Evolutionary conservation across 164 flowering plant species (phyloP), one percentile per base, ranked within the genome.

Genomic region (Tetrastigma voinierianum): DNA sequence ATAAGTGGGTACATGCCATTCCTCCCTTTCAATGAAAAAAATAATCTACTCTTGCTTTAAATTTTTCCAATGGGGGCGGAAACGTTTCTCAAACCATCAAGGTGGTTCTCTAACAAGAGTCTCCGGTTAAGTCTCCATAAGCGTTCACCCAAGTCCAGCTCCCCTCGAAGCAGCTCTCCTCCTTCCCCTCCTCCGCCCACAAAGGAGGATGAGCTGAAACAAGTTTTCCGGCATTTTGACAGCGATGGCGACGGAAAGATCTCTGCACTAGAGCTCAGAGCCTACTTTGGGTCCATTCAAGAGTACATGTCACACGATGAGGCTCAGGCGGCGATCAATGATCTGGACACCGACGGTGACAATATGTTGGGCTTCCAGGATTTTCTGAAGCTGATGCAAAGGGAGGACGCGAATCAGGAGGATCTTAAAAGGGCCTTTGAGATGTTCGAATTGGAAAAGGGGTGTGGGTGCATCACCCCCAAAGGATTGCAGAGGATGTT

Each of bases 391-490:
- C 25, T 88, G 68, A 78, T 92, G 89, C 67, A 57, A 23, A 60
- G 49, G 7, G 75, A 71, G 0, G 67, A 52, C 10, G 78, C 49
- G 1, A 77, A 32, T 1, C 80, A 77, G 1, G 85, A 84, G 1
- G 90, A 83, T 71, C 51, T 93, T 46, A 82, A 57, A 71, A 74
- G 55, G 65, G 98, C 91, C 0, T 93, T 90, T 67, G 91, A 87
- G 86, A 83, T 88, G 87, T 90, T 79, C 32, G 96, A 89, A 61
- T 59, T 59, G 43, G 93, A 90, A 69, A 87, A 83, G 51, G 92
- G 92, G 9, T 79, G 78, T 0, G 98, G 96, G 0, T 78, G 84
- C 74, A 92, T 92, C 12, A 90, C 93, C 0, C 91, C 98, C 0
- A 77, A 66, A 19, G 86, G 95, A 7, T 72, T 92, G 78, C 95